A percentile compares a stretch with the other conserved stretches of the same genome.
Evolutionary conservation across 257 asterid genomes (phyloP).

Genomic region (Apocynum venetum): DNA sequence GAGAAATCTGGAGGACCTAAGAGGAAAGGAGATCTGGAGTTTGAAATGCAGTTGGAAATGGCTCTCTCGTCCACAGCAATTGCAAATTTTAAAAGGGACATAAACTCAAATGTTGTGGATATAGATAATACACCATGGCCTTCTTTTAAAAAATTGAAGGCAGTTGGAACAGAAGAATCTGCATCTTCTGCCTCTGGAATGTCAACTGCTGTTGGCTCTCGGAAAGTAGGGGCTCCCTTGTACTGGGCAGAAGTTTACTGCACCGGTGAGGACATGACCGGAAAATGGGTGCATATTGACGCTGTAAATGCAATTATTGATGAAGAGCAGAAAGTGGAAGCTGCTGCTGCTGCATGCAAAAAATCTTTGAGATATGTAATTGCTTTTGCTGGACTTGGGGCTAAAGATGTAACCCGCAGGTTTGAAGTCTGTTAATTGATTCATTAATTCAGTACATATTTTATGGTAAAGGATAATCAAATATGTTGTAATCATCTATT

Average conservation of each 20-base stretch:
- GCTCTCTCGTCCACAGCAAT: conserved; percentile 78
- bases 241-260: conserved; percentile 97
- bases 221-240: conserved; percentile 87
- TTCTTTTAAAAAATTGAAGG: conserved; percentile 42
- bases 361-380: conserved; percentile 78
- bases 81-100: conserved; percentile 32
- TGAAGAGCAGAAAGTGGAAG: conserved; percentile 89
- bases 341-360: conserved; percentile 92
- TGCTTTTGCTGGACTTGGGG: conserved; percentile 95
- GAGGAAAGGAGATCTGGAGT: conserved; percentile 88
- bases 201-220: conserved; percentile 88
- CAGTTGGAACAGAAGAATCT: conserved; percentile 44
- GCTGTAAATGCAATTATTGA: conserved; percentile 72
- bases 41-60: conserved; percentile 87
- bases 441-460: conserved; percentile 9
- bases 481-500: not conserved
- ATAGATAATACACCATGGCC: conserved; percentile 32
- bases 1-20: conserved; percentile 38
- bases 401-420: conserved; percentile 99
- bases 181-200: conserved; percentile 47
- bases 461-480: not conserved
- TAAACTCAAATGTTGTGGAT: conserved; percentile 30
- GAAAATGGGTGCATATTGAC: conserved; percentile 96
- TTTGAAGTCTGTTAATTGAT: conserved; percentile 26
- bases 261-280: conserved; percentile 77